Base-by-base conservation (phyloP, 2,329 filamentous ascomycete species). In the Talaromyces atroroseus region DNA sequence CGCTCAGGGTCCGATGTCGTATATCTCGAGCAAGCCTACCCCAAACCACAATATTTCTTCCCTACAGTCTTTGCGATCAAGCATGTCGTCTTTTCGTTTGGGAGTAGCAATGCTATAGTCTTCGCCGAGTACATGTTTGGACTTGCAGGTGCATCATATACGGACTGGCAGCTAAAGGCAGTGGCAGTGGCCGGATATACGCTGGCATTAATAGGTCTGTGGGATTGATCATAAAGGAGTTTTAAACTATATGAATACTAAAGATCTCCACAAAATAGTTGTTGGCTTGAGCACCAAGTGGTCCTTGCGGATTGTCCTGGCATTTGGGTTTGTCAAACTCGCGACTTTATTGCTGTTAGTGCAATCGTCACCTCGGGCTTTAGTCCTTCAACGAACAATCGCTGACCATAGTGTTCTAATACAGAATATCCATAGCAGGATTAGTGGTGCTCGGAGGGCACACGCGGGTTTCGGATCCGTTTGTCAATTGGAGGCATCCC, bases 21-120 rank as follows among this genome's bases (percentile, higher is more conserved):
- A 0, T 88, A 87, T 61, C 76, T 88, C 0, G 85, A 88, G 61
- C 85, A 88, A 63, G 82, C 83, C 0, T 89, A 80, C 60, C 84
- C 84, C 1, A 76, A 82, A 1, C 86, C 85, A 0, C 80, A 76
- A 54, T 85, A 83, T 64, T 78, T 88, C 58, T 82, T 88, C 49
- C 83, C 85, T 0, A 82, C 82, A 0, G 76, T 82, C 0, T 88
- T 85, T 64, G 85, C 85, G 0, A 79, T 86, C 2, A 82, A 85
- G 64, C 78, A 80, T 0, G 82, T 88, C 1, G 66, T 85, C 1
- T 70, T 88, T 3, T 86, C 85, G 0, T 88, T 88, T 60, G 82
- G 81, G 60, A 85, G 82, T 61, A 82, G 82, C 42, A 88, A 88
- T 66, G 78, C 83, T 0, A 80, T 88, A 42, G 77, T 58, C 20